Percentiles rank a stretch among this genome's conserved stretches.
phyloP scores from a whole-genome alignment of 495 filamentous ascomycete species.

The Aspergillus sclerotiicarbonarius region DNA sequence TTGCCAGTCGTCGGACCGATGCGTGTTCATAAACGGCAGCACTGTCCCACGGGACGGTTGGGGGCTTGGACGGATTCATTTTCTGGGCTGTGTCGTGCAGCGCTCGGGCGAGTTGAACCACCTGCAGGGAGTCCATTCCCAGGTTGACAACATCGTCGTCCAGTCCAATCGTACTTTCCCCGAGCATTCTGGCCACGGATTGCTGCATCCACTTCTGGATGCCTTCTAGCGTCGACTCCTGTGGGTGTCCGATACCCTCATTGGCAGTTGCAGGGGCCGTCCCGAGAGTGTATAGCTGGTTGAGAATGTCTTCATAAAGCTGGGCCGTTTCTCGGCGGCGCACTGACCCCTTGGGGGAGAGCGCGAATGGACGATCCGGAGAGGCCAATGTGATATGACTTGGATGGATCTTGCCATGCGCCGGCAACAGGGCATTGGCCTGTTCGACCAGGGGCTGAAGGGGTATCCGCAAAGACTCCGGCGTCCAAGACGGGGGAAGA shows the following conservation, averaged over 20 bases:
- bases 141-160: not conserved
- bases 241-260: too few relatives aligned
- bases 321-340: conserved; percentile 1
- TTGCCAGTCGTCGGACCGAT: not conserved
- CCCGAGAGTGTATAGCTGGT: conserved; percentile 35
- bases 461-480: conserved; percentile 23
- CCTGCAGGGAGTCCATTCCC: conserved; percentile 5
- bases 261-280: too few relatives aligned
- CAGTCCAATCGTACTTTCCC: not conserved
- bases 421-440: conserved; percentile 39
- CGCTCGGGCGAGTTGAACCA: not conserved
- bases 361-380: conserved; percentile 1
- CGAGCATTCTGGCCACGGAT: not conserved
- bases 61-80: not conserved
- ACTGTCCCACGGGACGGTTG: not conserved
- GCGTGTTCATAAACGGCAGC: not conserved
- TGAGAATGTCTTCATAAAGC: not conserved
- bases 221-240: not conserved
- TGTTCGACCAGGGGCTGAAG: conserved; percentile 47
- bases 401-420: conserved; percentile 32
- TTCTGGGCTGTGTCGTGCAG: not conserved
- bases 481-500: conserved; percentile 17
- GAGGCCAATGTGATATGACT: conserved; percentile 6
- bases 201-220: not conserved
- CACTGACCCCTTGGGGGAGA: conserved; percentile 9